A percentile compares a stretch with the other conserved stretches of the same genome.
These are phyloP conservation scores for Echites panduratus DNA, from an alignment of 257 asterid genomes.

Conservation along the genomic window DNA sequence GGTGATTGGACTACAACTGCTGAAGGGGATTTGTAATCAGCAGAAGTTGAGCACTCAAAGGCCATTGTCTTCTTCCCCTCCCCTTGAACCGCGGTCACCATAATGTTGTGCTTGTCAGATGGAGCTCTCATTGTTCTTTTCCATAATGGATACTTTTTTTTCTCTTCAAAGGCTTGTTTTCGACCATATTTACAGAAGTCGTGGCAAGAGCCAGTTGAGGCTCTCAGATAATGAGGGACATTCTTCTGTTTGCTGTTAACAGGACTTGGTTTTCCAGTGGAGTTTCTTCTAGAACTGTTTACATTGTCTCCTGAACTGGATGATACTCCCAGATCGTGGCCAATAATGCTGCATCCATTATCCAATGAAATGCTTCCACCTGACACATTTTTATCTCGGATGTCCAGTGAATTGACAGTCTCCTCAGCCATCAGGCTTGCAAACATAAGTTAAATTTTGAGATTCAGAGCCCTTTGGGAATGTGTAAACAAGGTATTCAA, in stretches of 20 bases:
- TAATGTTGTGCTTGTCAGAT: constrained; percentile 26
- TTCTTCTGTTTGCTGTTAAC: constrained; percentile 22
- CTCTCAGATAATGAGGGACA: constrained; percentile 66
- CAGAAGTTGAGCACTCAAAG: constrained; percentile 5
- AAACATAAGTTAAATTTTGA: constrained; percentile 10
- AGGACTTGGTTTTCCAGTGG: constrained; percentile 36
- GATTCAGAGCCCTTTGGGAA: constrained; percentile 25
- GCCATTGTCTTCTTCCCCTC: constrained; percentile 30
- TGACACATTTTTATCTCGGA: constrained; percentile 24
- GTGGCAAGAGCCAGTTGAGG: constrained; percentile 89
- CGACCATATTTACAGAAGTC: constrained; percentile 79
- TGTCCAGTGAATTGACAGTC: constrained; percentile 22
- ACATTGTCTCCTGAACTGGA: constrained; percentile 29
- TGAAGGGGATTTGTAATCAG: constrained; percentile 17
- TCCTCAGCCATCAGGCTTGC: constrained; percentile 53
- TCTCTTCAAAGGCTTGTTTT: constrained; percentile 35
- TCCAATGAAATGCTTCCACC: constrained; percentile 20
- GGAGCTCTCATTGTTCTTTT: constrained; percentile 32
- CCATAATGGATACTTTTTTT: constrained; percentile 38
- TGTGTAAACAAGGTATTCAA: neutral
- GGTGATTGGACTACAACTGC: constrained; percentile 26
- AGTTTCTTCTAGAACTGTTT: constrained; percentile 27
- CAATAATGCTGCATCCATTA: constrained; percentile 18
- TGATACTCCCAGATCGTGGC: constrained; percentile 28
- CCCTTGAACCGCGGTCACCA: constrained; percentile 24